Evolutionary conservation across 257 asterid species (phyloP), one percentile per base, ranked within the genome.

Genomic region (Nicotiana paniculata): DNA sequence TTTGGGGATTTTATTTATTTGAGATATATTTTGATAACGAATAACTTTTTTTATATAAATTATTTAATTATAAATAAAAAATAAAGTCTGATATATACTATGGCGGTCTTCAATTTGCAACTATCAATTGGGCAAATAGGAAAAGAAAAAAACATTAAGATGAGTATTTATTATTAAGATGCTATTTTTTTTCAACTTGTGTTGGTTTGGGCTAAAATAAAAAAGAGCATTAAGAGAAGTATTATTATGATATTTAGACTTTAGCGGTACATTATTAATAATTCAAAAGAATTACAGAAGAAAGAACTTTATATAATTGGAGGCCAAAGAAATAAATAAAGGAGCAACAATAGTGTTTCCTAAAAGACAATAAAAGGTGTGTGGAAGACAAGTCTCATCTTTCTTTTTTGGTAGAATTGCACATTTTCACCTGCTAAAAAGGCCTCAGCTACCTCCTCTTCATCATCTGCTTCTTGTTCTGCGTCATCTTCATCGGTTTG

Each of bases 331-430:
- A 87, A 85, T 62, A 80, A 85, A 67, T 61, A 11, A 54, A 65
- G 18, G 26, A 65, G 28, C 4, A 58, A 51, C 8, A 51, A 9
- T n/a, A n/a, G 28, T 58, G 28, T 58, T 17, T 58, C 12, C 9
- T n/a, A 58, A 69, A 69, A 72, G 30, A 66, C 3, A 63, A 18
- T 7, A 48, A 48, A 67, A 59, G 17, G 79, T 79, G 81, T 84
- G 82, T 83, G 85, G 87, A 78, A 84, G 82, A 33, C 84, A 61
- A 28, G 76, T 79, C 84, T 82, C 53, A 77, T 61, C 82, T 83
- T 74, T 81, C 89, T 86, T 79, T 43, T 70, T 87, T 65, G 94
- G 94, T 91, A 89, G 83, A 90, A 87, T 86, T 90, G 90, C 86
- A 48, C 86, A 75, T 88, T 85, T 72, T 91, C 93, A 83, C 85